A percentile compares a stretch with the other conserved stretches of the same genome.
Evolutionary conservation across 2,329 filamentous ascomycete species (phyloP).

Genomic region (Clarireedia homoeocarpa): DNA sequence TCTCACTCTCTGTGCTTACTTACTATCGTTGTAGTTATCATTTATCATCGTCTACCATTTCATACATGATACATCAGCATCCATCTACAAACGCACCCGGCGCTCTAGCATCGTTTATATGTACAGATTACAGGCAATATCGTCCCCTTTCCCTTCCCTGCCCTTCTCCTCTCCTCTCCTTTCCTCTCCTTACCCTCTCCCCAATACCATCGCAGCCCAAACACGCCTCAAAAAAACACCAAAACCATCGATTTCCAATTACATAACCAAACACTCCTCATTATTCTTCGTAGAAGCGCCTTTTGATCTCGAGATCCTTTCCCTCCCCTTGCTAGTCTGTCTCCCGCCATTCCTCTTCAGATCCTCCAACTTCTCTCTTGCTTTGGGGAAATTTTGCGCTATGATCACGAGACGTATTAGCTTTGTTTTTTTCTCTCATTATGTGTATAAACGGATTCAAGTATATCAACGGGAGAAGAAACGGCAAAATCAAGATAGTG

Average conservation of each 20-base stretch:
- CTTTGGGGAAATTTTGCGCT: slow-evolving; percentile 95
- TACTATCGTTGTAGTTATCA: no score
- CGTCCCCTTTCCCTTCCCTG: neutral
- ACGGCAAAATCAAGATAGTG: neutral
- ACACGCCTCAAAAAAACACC: neutral
- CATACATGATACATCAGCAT: no score
- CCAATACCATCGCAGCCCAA: neutral
- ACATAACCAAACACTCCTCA: slow-evolving; percentile 84
- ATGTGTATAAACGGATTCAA: neutral
- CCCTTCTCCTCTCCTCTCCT: neutral
- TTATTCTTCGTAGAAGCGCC: slow-evolving; percentile 71
- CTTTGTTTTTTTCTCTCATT: neutral
- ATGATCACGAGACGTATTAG: slow-evolving; percentile 11
- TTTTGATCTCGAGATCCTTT: slow-evolving; percentile 73
- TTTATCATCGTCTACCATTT: no score
- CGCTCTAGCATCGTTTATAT: neutral
- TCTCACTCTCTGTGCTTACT: no score
- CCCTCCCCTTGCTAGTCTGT: slow-evolving; percentile 60
- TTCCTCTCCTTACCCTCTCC: neutral
- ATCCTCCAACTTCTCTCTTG: slow-evolving; percentile 85
- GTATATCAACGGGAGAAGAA: neutral
- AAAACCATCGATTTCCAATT: slow-evolving; percentile 11
- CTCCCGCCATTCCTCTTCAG: slow-evolving; percentile 73
- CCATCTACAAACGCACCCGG: no score
- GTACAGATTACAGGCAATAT: neutral